A percentile compares a stretch with the other conserved stretches of the same genome.
Conservation (phyloP, 768 basidiomycete genomes). For the Astraeus odoratus region DNA sequence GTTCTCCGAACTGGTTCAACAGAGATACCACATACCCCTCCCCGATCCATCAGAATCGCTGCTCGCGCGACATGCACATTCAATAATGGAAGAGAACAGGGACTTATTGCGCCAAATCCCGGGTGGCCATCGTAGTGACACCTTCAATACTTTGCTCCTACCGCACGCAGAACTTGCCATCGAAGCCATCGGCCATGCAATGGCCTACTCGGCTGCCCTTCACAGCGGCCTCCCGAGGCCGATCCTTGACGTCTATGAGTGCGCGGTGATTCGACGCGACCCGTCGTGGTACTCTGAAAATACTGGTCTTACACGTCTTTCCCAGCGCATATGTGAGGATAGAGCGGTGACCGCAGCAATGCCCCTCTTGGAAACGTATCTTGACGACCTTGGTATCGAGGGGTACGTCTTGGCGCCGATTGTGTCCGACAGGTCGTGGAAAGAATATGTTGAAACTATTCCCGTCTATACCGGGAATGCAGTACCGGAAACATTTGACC, state of each 20-base stretch:
- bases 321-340: constrained; percentile 43
- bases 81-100: constrained; percentile 41
- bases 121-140: constrained; percentile 11
- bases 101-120: constrained; percentile 31
- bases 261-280: constrained; percentile 44
- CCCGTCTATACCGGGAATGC: constrained; percentile 40
- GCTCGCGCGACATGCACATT: constrained; percentile 44
- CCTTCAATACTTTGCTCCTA: constrained; percentile 43
- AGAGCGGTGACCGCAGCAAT: constrained; percentile 38
- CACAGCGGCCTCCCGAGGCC: constrained; percentile 37
- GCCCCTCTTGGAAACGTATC: constrained; percentile 34
- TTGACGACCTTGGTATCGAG: constrained; percentile 40
- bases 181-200: constrained; percentile 58
- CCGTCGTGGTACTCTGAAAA: constrained; percentile 56
- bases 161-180: constrained; percentile 47
- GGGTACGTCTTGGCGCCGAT: constrained; percentile 49
- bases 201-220: constrained; percentile 50
- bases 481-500: constrained; percentile 26
- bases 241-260: constrained; percentile 52
- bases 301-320: constrained; percentile 39
- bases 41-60: constrained; percentile 38
- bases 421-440: constrained; percentile 45
- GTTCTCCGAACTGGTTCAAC: constrained; percentile 52
- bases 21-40: constrained; percentile 45
- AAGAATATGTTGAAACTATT: constrained; percentile 34